A percentile compares a stretch with the other conserved stretches of the same genome.
These are phyloP conservation scores for Bromus sterilis DNA, from an alignment of 176 grass and related monocot genomes.

Conservation along the genomic window DNA sequence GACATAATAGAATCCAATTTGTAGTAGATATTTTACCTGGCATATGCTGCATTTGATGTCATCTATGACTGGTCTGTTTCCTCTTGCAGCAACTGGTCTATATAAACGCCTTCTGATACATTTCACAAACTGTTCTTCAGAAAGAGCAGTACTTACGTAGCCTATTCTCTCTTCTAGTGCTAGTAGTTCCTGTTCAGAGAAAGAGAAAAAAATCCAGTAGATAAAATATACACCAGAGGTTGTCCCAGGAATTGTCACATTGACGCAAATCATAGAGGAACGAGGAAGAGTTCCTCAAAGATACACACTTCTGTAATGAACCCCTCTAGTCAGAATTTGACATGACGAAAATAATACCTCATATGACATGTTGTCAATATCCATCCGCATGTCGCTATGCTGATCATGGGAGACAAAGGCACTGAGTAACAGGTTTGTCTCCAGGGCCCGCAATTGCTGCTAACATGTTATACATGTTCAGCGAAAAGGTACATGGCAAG, in stretches of 20 bases:
- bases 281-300: neutral
- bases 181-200: constrained; percentile 61
- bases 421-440: constrained; percentile 47
- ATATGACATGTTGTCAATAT: constrained; percentile 91
- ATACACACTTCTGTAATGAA: constrained; percentile 2
- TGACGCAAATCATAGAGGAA: neutral
- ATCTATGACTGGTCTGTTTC: constrained; percentile 11
- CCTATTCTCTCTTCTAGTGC: constrained; percentile 82
- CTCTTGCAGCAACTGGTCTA: constrained; percentile 6
- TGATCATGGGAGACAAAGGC: constrained; percentile 44
- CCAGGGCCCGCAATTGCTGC: constrained; percentile 58
- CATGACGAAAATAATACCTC: constrained; percentile 46
- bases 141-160: constrained; percentile 72
- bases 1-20: neutral
- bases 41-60: constrained; percentile 84
- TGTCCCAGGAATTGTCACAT: neutral
- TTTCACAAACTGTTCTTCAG: constrained; percentile 53
- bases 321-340: neutral
- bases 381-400: constrained; percentile 78
- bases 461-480: constrained; percentile 20
- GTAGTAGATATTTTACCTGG: constrained; percentile 54
- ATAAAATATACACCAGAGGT: neutral
- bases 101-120: constrained; percentile 63
- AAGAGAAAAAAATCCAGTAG: neutral
- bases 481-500: neutral